Percentiles rank a stretch among this genome's conserved stretches.
phyloP scores from a whole-genome alignment of 2,329 filamentous ascomycete species.

The Zymoseptoria ardabiliae region DNA sequence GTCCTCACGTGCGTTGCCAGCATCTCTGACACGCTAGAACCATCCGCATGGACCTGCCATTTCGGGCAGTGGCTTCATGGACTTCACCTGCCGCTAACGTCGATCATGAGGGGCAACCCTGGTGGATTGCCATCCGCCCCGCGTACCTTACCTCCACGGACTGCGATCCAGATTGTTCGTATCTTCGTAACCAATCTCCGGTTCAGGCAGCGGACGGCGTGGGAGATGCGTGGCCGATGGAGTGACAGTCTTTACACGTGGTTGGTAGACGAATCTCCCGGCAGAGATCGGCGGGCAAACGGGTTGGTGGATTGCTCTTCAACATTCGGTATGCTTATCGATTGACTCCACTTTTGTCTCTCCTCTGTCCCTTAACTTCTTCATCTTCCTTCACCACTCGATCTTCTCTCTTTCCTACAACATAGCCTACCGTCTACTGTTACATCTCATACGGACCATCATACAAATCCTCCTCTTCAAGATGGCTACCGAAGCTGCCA shows the following conservation, averaged over 20 bases:
- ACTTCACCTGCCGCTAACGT: not conserved
- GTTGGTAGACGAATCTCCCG: not conserved
- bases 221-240: no score
- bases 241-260: not conserved
- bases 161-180: not conserved
- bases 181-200: not conserved
- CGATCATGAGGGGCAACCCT: not conserved
- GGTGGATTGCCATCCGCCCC: not conserved
- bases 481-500: constrained; percentile 9
- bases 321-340: not conserved
- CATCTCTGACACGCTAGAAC: not conserved
- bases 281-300: not conserved
- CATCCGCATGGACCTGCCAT: not conserved
- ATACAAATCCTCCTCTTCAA: not conserved
- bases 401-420: not conserved
- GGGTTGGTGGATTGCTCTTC: not conserved
- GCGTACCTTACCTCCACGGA: not conserved
- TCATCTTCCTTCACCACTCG: not conserved
- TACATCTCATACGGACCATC: not conserved
- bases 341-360: not conserved
- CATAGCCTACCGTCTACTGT: not conserved
- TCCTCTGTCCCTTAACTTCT: not conserved
- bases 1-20: not conserved
- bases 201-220: not conserved
- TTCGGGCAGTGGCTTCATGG: not conserved